Evolutionary conservation across 2,329 filamentous ascomycete species (phyloP).

Genomic region (Colletotrichum sidae): DNA sequence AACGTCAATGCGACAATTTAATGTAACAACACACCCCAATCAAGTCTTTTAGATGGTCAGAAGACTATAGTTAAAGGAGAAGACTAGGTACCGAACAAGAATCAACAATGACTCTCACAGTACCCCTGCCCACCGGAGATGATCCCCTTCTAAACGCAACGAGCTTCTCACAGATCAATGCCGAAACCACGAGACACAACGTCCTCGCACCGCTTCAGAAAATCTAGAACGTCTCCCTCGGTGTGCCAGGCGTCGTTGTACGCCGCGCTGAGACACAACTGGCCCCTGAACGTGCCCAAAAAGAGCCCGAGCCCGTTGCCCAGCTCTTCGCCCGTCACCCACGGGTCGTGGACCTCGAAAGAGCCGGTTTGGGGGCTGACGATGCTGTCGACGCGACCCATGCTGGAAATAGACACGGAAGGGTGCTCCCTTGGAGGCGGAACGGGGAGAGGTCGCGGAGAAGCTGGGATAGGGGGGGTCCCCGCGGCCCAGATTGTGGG

Average conservation of each 20-base stretch:
- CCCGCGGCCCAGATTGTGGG: slow-evolving; percentile 40
- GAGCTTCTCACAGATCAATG: neutral
- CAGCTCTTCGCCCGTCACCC: slow-evolving; percentile 59
- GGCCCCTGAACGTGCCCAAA: slow-evolving; percentile 50
- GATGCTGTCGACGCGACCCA: slow-evolving; percentile 50
- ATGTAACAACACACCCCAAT: no score
- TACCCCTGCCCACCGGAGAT: no score
- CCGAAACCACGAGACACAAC: slow-evolving; percentile 19
- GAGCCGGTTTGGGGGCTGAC: slow-evolving; percentile 43
- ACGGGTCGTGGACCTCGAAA: slow-evolving; percentile 49
- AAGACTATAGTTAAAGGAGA: no score
- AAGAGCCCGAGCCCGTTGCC: slow-evolving; percentile 53
- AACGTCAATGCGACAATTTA: no score
- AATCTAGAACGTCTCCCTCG: slow-evolving; percentile 34
- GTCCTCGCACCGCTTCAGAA: slow-evolving; percentile 40
- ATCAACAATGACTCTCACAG: no score
- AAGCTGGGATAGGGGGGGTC: slow-evolving; percentile 33
- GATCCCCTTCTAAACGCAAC: no score
- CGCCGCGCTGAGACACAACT: slow-evolving; percentile 51
- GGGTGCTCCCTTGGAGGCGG: slow-evolving; percentile 43
- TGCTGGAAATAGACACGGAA: slow-evolving; percentile 48
- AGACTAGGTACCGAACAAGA: no score
- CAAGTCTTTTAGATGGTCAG: no score
- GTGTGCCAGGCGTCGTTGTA: slow-evolving; percentile 58
- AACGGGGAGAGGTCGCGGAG: slow-evolving; percentile 35